Conservation (phyloP, 495 filamentous ascomycete genomes). For the Penicillium cataractarum region DNA sequence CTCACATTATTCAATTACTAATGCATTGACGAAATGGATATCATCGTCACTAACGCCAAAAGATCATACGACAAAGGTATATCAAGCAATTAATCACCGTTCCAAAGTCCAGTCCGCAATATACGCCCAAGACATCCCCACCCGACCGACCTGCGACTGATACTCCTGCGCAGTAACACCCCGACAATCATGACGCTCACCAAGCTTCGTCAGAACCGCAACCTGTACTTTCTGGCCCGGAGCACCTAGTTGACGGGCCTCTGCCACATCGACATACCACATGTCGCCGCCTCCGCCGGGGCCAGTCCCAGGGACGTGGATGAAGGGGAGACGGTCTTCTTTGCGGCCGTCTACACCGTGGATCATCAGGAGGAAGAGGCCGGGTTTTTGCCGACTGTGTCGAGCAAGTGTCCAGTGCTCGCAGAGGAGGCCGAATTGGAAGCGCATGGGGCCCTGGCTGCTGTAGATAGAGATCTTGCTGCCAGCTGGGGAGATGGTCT, state of each 20-base stretch:
- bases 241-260: conserved; percentile 63
- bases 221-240: conserved; percentile 68
- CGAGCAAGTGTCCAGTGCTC: conserved; percentile 74
- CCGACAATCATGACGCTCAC: conserved; percentile 66
- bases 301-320: conserved; percentile 40
- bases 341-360: conserved; percentile 66
- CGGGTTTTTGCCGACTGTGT: conserved; percentile 64
- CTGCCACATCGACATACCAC: conserved; percentile 75
- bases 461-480: conserved; percentile 59
- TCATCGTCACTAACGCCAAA: not conserved
- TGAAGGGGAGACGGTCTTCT: conserved; percentile 67
- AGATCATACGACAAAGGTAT: not conserved
- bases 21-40: not conserved
- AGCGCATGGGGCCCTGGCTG: conserved; percentile 60
- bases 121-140: conserved; percentile 62
- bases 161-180: conserved; percentile 72
- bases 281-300: conserved; percentile 64
- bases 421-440: conserved; percentile 76
- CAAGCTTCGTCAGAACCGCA: conserved; percentile 60
- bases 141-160: conserved; percentile 57
- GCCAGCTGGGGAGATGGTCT: conserved; percentile 60
- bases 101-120: conserved; percentile 75
- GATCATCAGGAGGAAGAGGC: conserved; percentile 66
- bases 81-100: conserved; percentile 12
- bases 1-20: not conserved